phyloP scores from a whole-genome alignment of 768 basidiomycete species.

The Sutorius australiensis region DNA sequence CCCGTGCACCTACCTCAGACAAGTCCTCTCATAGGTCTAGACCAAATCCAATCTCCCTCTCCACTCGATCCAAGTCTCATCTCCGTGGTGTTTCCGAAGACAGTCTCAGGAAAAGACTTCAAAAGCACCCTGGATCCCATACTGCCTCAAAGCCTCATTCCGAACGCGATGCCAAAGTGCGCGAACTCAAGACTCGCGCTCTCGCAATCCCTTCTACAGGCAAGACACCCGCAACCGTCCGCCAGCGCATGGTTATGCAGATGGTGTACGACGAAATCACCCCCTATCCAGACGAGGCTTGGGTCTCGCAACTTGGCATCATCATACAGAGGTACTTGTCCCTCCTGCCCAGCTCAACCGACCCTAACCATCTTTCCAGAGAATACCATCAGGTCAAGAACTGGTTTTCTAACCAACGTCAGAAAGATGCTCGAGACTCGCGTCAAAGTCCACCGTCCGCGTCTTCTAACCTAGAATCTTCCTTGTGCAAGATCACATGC shows the following conservation, averaged over 20 bases:
- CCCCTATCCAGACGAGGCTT: conserved; percentile 59
- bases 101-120: conserved; percentile 25
- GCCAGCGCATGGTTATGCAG: conserved; percentile 54
- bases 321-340: conserved; percentile 48
- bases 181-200: conserved; percentile 30
- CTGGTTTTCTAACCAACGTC: conserved; percentile 66
- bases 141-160: conserved; percentile 21
- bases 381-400: conserved; percentile 61
- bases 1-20: conserved; percentile 18
- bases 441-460: conserved; percentile 33
- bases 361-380: conserved; percentile 28
- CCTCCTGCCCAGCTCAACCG: neutral
- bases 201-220: conserved; percentile 33
- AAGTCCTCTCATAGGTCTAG: conserved; percentile 26
- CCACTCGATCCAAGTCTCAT: conserved; percentile 26
- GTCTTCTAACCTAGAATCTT: conserved; percentile 34
- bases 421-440: conserved; percentile 39
- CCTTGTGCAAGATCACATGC: conserved; percentile 33
- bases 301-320: conserved; percentile 57
- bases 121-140: conserved; percentile 21
- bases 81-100: conserved; percentile 26
- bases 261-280: conserved; percentile 66
- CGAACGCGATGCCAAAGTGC: conserved; percentile 31
- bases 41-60: conserved; percentile 19
- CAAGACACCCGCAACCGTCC: conserved; percentile 49